phyloP scores from a whole-genome alignment of 257 asterid species.

The Przewalskia tangutica region DNA sequence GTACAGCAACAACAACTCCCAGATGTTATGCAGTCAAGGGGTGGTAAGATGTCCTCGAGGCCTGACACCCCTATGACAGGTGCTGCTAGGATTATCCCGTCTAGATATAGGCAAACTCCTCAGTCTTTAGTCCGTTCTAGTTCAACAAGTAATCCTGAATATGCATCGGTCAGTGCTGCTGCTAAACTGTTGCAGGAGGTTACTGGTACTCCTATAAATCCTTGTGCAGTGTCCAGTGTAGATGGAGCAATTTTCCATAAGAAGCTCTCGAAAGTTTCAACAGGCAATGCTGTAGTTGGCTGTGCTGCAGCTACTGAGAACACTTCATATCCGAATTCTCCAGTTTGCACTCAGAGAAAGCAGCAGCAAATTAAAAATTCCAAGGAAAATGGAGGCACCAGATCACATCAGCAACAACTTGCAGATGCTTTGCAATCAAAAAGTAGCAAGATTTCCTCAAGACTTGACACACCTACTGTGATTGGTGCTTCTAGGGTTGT shows the following conservation, averaged over 20 bases:
- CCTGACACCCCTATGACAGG: slow-evolving; percentile 48
- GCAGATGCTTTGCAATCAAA: slow-evolving; percentile 11
- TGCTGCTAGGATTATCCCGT: slow-evolving; percentile 45
- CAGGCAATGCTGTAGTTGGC: slow-evolving; percentile 20
- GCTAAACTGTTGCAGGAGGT: slow-evolving; percentile 61
- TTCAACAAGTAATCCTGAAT: slow-evolving; percentile 22
- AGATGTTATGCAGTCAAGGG: slow-evolving; percentile 8
- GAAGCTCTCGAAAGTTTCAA: slow-evolving; percentile 28
- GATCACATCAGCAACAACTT: slow-evolving; percentile 18
- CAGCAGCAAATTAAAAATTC: slow-evolving; percentile 18
- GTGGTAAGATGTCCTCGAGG: slow-evolving; percentile 21
- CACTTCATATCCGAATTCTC: slow-evolving; percentile 51
- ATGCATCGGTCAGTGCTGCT: slow-evolving; percentile 43
- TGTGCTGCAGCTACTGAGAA: slow-evolving; percentile 16
- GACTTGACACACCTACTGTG: slow-evolving; percentile 52
- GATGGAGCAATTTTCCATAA: slow-evolving; percentile 15
- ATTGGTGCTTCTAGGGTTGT: slow-evolving; percentile 36
- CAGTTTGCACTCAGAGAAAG: slow-evolving; percentile 25
- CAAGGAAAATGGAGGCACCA: slow-evolving; percentile 23
- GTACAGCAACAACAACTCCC: slow-evolving; percentile 18
- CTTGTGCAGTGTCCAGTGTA: neutral
- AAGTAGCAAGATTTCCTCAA: slow-evolving; percentile 14
- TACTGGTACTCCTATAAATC: slow-evolving; percentile 21
- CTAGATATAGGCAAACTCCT: slow-evolving; percentile 44
- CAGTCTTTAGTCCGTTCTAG: slow-evolving; percentile 28